Evolutionary conservation across 768 basidiomycete species (phyloP), one percentile per base, ranked within the genome.

Genomic region (Chiua virens): DNA sequence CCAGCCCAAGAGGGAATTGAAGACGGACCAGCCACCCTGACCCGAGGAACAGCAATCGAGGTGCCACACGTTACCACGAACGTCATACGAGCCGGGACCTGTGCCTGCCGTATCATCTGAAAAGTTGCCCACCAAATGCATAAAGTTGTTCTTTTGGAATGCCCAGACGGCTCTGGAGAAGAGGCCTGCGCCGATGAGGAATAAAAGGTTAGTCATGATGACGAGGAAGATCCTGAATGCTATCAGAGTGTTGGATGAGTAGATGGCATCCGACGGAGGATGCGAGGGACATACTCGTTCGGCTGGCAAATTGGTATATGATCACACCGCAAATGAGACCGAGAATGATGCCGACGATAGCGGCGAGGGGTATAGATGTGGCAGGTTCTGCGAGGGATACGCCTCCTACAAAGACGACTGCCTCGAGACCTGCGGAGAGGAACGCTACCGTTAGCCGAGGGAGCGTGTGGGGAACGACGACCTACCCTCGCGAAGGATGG

Each of bases 181-280:
- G 23, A 99, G 80, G 15, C 96, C 96, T 0, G 96, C 87, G 23
- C 96, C 96, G 69, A 99, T 92, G 61, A 98, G 83, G 57, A 98
- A 79, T 42, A 98, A 75, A 56, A 98, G 72, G 75, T 91, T 91
- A 45, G 96, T 96, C 78, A 97, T 98, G 45, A 83, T 75, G 60
- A 98, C 73, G 47, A 99, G 79, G 85, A 98, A 98, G 57, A 93
- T 72, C 30, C 81, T 85, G 30, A 98, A 75, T 1, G 92, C 89
- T 82, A 54, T 21, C 9, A 10, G 13, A 25, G 18, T 9, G 15
- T 23, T 42, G 27, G 8, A 28, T 30, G 18, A 53, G 21, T 8
- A 35, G 35, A 13, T 7, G 8, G 17, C 14, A 1, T 28, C n/a
- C 18, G 28, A 10, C 15, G 28, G 34, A 15, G n/a, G 17, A 10